phyloP scores from a whole-genome alignment of 2,329 filamentous ascomycete species.

The Boeremia exigua region DNA sequence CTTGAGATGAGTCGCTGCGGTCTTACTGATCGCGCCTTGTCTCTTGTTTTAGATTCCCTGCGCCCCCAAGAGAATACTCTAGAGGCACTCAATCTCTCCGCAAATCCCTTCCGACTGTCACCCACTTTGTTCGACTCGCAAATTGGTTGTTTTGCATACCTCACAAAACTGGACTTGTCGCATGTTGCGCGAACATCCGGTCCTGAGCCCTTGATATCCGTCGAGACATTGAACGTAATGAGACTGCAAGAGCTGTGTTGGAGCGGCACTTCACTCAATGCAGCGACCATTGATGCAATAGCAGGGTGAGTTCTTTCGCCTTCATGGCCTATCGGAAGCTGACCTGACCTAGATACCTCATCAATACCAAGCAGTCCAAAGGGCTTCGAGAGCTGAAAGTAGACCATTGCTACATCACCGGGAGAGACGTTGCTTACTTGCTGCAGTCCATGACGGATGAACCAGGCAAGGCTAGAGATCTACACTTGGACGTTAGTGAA shows the following conservation, averaged over 20 bases:
- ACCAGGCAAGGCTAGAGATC: constrained; percentile 58
- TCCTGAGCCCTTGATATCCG: constrained; percentile 66
- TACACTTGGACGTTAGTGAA: constrained; percentile 71
- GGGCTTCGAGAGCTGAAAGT: constrained; percentile 67
- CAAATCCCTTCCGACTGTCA: constrained; percentile 69
- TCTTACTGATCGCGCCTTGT: constrained; percentile 62
- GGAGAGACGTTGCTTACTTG: constrained; percentile 68
- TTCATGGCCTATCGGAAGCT: constrained; percentile 42
- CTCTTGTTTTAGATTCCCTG: constrained; percentile 68
- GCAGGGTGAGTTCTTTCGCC: constrained; percentile 44
- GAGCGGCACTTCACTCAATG: constrained; percentile 67
- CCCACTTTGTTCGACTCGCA: constrained; percentile 70
- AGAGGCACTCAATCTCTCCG: constrained; percentile 71
- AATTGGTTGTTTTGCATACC: constrained; percentile 69
- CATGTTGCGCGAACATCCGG: constrained; percentile 69
- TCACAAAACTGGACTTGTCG: constrained; percentile 70
- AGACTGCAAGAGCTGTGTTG: constrained; percentile 69
- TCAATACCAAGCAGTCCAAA: constrained; percentile 63
- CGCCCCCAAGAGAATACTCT: constrained; percentile 70
- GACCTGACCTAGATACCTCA: constrained; percentile 59
- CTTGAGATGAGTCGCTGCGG: constrained; percentile 71
- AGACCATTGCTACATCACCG: constrained; percentile 70
- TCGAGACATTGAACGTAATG: constrained; percentile 72
- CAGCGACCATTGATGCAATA: constrained; percentile 69
- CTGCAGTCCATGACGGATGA: constrained; percentile 66